Evolutionary conservation across 75 land plant genomes (phyloP), one percentile per base, ranked within the genome.

Genomic region (Pinus tabuliformis): DNA sequence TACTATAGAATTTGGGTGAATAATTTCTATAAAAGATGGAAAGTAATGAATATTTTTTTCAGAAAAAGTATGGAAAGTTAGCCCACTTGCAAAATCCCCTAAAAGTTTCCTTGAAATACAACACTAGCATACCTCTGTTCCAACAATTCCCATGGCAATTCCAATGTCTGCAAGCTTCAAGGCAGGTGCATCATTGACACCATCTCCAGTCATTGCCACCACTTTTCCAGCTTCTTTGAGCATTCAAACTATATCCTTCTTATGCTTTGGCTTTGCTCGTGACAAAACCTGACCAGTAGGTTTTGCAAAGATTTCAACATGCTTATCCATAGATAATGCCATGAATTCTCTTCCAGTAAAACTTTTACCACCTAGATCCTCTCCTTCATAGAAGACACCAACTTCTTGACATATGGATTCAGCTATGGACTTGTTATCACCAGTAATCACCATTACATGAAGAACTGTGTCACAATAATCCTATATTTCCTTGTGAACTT

Each of bases 141-240:
- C 98, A 56, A 91, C 81, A 52, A 95, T 87, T 52, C 97, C 97
- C 97, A 30, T 30, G 30, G 30, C 30, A 30, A 30, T 30, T 30
- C 30, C 30, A 30, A 30, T 30, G 30, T 30, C 98, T 56, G 98
- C 98, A 30, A 87, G 89, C 78, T 95, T 92, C 62, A 95, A 74
- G 12, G 98, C 98, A 59, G 95, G 98, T 73, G 95, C 98, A 91
- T 95, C 98, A 82, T 95, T 95, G 3, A 90, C 95, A 76, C 98
- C 98, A 81, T 95, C 98, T 63, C 98, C 98, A 59, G 98, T 95
- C 98, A 95, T 95, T 16, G 98, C 98, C 45, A 95, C 98, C 49
- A 95, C 79, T 78, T 95, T 93, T 2, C 92, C 95, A 70, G 82
- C 79, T 5, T 92, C 95, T 68, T 92, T 90, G 54, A 95, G 84